A percentile compares a stretch with the other conserved stretches of the same genome.
Conservation (phyloP, 306 rosid genomes). For the Pyrus communis region DNA sequence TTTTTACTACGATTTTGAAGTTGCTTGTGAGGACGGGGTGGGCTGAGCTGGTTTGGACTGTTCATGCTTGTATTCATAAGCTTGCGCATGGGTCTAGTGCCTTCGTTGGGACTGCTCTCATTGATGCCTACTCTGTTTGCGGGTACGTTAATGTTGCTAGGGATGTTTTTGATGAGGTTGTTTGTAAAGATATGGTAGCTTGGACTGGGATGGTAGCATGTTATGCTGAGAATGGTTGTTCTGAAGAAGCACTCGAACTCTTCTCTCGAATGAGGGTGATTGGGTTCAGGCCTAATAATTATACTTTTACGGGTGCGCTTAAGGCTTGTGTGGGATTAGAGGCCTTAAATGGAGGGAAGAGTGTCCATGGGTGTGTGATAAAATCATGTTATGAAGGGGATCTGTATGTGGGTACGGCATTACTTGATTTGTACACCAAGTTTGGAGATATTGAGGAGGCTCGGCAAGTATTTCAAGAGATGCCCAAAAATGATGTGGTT, state of each 20-base stretch:
- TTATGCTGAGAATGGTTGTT: constrained; percentile 36
- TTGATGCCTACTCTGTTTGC: constrained; percentile 43
- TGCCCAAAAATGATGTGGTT: constrained; percentile 37
- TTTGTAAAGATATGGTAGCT: constrained; percentile 42
- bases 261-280: constrained; percentile 28
- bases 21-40: constrained; percentile 36
- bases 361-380: constrained; percentile 29
- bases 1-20: constrained; percentile 32
- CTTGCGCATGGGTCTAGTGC: constrained; percentile 29
- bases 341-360: constrained; percentile 25
- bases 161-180: constrained; percentile 30
- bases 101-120: constrained; percentile 45
- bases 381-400: constrained; percentile 34
- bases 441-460: constrained; percentile 27
- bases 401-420: constrained; percentile 37
- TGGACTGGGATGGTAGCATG: constrained; percentile 50
- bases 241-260: constrained; percentile 29
- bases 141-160: constrained; percentile 26
- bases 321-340: constrained; percentile 40
- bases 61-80: constrained; percentile 39
- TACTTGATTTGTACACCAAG: constrained; percentile 41
- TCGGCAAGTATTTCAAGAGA: constrained; percentile 24
- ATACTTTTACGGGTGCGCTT: constrained; percentile 36
- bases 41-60: constrained; percentile 25
- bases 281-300: constrained; percentile 46